Percentiles rank a stretch among this genome's conserved stretches.
Evolutionary conservation across 2,329 filamentous ascomycete genomes (phyloP).

Genomic region (Colletotrichum orbiculare): DNA sequence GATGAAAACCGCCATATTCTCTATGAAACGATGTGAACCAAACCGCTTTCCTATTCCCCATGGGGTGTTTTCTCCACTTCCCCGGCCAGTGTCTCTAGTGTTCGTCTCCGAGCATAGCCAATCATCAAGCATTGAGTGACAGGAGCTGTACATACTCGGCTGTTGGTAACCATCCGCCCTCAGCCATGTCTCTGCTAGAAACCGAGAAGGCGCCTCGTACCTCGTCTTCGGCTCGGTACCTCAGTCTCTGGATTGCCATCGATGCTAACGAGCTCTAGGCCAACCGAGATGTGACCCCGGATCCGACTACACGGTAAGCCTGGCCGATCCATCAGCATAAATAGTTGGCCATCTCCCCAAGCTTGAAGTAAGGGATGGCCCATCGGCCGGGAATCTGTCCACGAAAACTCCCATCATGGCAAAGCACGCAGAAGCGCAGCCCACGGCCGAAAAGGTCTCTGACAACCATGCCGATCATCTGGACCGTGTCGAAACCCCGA

Average conservation of each 20-base stretch:
- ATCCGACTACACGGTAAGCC: background rate
- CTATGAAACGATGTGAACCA: background rate
- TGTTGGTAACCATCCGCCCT: no score
- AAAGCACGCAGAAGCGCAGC: background rate
- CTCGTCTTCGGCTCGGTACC: background rate
- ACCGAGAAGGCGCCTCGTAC: background rate
- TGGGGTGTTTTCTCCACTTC: background rate
- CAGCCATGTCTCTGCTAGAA: background rate
- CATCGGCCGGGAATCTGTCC: background rate
- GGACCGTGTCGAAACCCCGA: slow-evolving; percentile 4
- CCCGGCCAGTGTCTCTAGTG: background rate
- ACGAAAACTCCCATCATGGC: background rate
- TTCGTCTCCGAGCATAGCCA: background rate
- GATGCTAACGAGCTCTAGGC: background rate
- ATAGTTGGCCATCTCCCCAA: background rate
- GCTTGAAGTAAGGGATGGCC: background rate
- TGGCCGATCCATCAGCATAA: background rate
- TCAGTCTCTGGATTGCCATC: no score
- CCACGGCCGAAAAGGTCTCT: background rate
- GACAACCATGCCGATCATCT: background rate
- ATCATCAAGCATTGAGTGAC: background rate
- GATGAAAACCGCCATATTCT: background rate
- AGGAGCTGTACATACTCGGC: background rate
- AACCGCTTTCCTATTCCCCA: background rate
- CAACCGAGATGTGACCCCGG: background rate